Evolutionary conservation across 2,329 filamentous ascomycete genomes (phyloP).

Genomic region (Rhinocladiella similis): DNA sequence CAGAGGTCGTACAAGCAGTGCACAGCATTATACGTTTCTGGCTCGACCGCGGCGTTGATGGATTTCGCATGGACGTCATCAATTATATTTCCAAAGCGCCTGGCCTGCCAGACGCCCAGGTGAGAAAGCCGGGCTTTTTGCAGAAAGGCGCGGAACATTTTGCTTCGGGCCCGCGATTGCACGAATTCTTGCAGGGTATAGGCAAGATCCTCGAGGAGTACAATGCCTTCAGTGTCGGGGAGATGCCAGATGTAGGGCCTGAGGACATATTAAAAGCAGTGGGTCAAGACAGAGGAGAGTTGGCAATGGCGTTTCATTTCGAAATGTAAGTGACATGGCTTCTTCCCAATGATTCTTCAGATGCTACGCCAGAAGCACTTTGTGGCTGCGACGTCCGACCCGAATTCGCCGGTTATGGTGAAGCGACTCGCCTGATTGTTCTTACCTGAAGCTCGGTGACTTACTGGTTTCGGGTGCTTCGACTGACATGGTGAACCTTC

Average conservation of each 20-base stretch:
- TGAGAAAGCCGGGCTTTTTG: conserved; percentile 43
- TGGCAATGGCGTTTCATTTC: conserved; percentile 69
- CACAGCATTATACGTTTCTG: conserved; percentile 72
- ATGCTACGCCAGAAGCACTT: no score
- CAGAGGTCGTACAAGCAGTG: conserved; percentile 61
- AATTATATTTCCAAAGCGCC: conserved; percentile 64
- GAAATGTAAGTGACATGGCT: conserved; percentile 52
- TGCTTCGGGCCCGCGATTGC: conserved; percentile 67
- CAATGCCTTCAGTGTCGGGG: conserved; percentile 69
- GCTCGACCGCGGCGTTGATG: conserved; percentile 68
- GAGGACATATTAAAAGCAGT: conserved; percentile 60
- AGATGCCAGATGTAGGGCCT: conserved; percentile 44
- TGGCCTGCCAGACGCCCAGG: conserved; percentile 57
- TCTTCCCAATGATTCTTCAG: no score
- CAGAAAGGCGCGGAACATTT: conserved; percentile 28
- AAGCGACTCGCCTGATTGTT: no score
- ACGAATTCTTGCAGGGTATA: conserved; percentile 68
- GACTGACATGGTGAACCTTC: no score
- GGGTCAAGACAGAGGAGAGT: conserved; percentile 53
- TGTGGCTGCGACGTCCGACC: no score
- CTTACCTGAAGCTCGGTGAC: no score
- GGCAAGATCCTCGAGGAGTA: conserved; percentile 58
- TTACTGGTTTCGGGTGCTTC: no score
- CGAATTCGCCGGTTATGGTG: no score
- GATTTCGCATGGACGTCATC: conserved; percentile 68